Conservation (phyloP, 768 basidiomycete genomes). For the Paxillus involutus region DNA sequence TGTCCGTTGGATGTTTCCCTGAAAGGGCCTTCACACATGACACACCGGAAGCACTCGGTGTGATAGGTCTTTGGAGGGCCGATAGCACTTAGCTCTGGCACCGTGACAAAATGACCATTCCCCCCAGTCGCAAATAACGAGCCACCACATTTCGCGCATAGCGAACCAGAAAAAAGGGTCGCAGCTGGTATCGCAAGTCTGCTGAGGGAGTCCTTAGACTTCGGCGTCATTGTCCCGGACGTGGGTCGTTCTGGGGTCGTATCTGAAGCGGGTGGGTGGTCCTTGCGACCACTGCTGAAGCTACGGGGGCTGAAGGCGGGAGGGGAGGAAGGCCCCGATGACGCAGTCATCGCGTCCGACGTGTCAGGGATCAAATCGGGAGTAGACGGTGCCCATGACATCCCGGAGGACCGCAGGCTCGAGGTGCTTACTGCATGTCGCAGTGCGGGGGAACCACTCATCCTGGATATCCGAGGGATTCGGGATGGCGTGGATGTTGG, state of each 20-base stretch:
- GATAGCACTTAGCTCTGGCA: constrained; percentile 48
- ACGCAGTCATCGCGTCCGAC: constrained; percentile 58
- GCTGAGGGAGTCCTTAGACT: constrained; percentile 20
- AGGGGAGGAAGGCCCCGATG: constrained; percentile 56
- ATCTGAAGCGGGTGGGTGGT: constrained; percentile 2
- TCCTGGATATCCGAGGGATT: constrained; percentile 30
- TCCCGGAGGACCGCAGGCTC: constrained; percentile 24
- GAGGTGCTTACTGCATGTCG: constrained; percentile 29
- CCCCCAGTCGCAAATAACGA: constrained; percentile 57
- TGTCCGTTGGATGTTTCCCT: constrained; percentile 60
- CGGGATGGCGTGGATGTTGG: constrained; percentile 16
- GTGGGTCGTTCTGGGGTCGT: constrained; percentile 10
- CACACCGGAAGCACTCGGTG: constrained; percentile 73
- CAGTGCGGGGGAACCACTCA: constrained; percentile 25
- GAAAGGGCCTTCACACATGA: constrained; percentile 62
- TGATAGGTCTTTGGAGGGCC: constrained; percentile 65
- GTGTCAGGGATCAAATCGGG: constrained; percentile 62
- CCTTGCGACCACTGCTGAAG: constrained; percentile 9
- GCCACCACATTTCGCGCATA: constrained; percentile 60
- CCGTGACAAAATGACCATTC: constrained; percentile 68
- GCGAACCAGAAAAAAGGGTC: constrained; percentile 38
- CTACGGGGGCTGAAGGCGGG: constrained; percentile 35
- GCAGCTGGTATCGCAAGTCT: constrained; percentile 30
- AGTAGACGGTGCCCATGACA: constrained; percentile 44
- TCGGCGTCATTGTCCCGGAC: constrained; percentile 30